Percentiles rank a stretch among this genome's conserved stretches.
Conservation (phyloP, 176 grass and related monocot genomes). For the Chloris gayana region DNA sequence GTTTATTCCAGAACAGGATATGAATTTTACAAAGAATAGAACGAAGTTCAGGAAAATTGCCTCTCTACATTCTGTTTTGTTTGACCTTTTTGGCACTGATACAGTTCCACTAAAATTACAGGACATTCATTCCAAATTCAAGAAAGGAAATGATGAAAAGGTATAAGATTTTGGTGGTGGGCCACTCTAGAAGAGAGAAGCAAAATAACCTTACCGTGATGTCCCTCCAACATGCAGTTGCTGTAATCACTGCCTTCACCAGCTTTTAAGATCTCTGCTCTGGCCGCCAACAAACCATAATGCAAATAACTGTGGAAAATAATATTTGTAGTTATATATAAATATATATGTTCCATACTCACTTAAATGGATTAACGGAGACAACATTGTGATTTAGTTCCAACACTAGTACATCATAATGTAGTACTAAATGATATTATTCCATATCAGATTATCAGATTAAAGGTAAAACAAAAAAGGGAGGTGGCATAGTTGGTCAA, state of each 20-base stretch:
- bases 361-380: background rate
- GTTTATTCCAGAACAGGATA: slow-evolving; percentile 25
- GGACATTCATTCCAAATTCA: slow-evolving; percentile 29
- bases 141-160: slow-evolving; percentile 21
- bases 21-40: slow-evolving; percentile 4
- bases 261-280: slow-evolving; percentile 90
- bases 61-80: background rate
- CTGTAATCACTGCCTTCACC: slow-evolving; percentile 53
- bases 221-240: slow-evolving; percentile 80
- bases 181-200: slow-evolving; percentile 19
- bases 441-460: slow-evolving; percentile 25
- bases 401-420: slow-evolving; percentile 11
- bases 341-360: slow-evolving; percentile 4
- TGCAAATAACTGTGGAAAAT: slow-evolving; percentile 75
- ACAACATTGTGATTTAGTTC: slow-evolving; percentile 20
- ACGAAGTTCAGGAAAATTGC: slow-evolving; percentile 10
- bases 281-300: slow-evolving; percentile 94
- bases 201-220: slow-evolving; percentile 64
- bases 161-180: slow-evolving; percentile 7
- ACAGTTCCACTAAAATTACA: slow-evolving; percentile 26
- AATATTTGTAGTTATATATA: slow-evolving; percentile 30
- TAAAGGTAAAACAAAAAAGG: background rate
- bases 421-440: slow-evolving; percentile 5
- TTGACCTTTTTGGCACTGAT: slow-evolving; percentile 9
- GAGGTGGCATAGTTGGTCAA: slow-evolving; percentile 4